Evolutionary conservation across 345 rosid species (phyloP), one percentile per base, ranked within the genome.

Genomic region (Salix exigua): DNA sequence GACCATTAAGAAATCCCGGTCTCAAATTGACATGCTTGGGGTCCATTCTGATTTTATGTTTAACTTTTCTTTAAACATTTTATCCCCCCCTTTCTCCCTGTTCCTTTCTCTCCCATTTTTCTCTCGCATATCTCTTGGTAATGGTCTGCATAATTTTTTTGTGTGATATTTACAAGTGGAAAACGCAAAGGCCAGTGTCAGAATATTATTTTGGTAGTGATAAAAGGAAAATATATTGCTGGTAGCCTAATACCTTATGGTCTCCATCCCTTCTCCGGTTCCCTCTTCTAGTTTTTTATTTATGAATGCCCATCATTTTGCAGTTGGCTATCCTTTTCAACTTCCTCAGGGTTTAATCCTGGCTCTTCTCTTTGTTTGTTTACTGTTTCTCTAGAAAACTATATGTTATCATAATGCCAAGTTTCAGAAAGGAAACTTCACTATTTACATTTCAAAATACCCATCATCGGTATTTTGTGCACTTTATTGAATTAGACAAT

Each of bases 81-180:
- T 60, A n/a, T 1, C 28, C 64, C 12, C 25, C 21, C 63, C 63
- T 23, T 5, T 8, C 25, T 58, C 25, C 26, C 2, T 18, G 11
- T 25, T 25, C 63, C 63, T 25, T 21, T 1, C 64, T 60, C 64
- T 21, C 10, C 25, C 9, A 21, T 60, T 11, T 23, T 13, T 65
- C 46, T 63, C 28, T 58, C 23, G 38, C 74, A 23, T 35, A 61
- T 38, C 60, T 73, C 68, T 61, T 73, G 68, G 53, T 37, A n/a
- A 37, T 60, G 66, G 33, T 31, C 44, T 35, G 8, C 28, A 71
- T 53, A 53, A 21, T 72, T 53, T 25, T 25, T 19, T 17, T 40
- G 26, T 51, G 7, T 38, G 38, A 21, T 28, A 40, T 12, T 35
- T 73, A 10, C 44, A 21, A 16, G 13, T 53, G 35, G 1, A 51